Evolutionary conservation across 805 yeast genomes (phyloP), one percentile per base, ranked within the genome.

Genomic region (Candida morakotiae): DNA sequence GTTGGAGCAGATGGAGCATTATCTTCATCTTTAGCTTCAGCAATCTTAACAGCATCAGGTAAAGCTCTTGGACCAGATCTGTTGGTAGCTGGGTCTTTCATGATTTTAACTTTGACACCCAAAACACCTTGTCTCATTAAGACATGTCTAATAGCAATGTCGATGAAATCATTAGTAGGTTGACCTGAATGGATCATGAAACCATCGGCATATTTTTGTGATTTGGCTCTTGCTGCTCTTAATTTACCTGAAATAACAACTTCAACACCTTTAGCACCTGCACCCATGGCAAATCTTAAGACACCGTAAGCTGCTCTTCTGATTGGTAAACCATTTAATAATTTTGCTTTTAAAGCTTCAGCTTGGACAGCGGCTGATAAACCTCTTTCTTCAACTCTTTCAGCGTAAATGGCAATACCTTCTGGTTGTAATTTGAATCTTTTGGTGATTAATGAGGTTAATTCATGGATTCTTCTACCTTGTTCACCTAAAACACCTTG

Each of bases 101-200:
- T 93, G 69, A 93, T 93, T 84, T 93, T 93, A 66, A 93, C 98
- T 83, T 87, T 91, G 71, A 93, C 83, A 83, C 98, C 98, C 68
- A 93, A 82, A 55, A 93, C 98, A 87, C 98, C 98, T 79, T 93
- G 98, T 82, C 98, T 89, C 81, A 93, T 84, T 71, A 93, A 80
- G 62, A 91, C 98, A 91, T 93, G 98, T 78, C 98, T 89, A 71
- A 95, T 89, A 61, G 98, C 98, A 68, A 81, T 75, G 75, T 93
- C 98, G 68, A 93, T 93, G 84, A 93, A 93, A 70, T 93, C 98
- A 59, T 78, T 82, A 72, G 91, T 93, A 77, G 98, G 98, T 81
- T 93, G 98, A 87, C 98, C 98, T 65, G 97, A 88, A 93, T 93
- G 98, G 82, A 93, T 93, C 93, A 93, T 87, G 96, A 93, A 93